Conservation (phyloP, 345 rosid species). For the Eucalyptus viminalis region DNA sequence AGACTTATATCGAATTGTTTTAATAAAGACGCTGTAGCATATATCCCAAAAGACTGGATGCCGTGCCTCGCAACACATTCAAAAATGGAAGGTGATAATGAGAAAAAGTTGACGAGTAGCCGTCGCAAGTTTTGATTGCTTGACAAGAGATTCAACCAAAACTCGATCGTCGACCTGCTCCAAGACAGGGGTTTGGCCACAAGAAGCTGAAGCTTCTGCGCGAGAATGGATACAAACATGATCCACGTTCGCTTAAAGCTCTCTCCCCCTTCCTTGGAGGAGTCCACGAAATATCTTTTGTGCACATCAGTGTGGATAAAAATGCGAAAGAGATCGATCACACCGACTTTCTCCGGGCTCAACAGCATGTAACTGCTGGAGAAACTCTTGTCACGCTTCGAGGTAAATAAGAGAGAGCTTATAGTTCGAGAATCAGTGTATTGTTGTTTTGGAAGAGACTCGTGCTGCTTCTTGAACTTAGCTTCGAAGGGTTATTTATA, state of each 20-base stretch:
- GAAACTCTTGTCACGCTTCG: constrained; percentile 9
- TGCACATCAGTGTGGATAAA: constrained; percentile 21
- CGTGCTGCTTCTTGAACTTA: not conserved
- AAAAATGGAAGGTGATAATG: not conserved
- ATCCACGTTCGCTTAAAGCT: constrained; percentile 36
- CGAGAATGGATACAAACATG: constrained; percentile 34
- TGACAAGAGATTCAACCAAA: no score
- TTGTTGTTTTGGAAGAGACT: not conserved
- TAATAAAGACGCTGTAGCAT: not conserved
- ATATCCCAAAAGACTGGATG: not conserved
- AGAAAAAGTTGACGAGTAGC: constrained; percentile 9
- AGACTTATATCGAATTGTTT: not conserved
- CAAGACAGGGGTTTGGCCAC: constrained; percentile 21
- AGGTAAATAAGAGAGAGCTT: not conserved
- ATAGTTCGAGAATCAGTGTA: not conserved
- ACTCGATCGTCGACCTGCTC: constrained; percentile 18
- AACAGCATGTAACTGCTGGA: constrained; percentile 28
- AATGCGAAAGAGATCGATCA: constrained; percentile 25
- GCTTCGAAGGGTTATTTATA: not conserved
- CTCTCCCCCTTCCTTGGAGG: constrained; percentile 14
- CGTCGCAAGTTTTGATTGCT: not conserved
- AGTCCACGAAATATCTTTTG: constrained; percentile 30
- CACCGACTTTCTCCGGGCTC: constrained; percentile 30
- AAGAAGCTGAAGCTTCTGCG: constrained; percentile 21
- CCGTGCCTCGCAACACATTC: not conserved